Conservation (phyloP, 176 grass and related monocot species). For the Oryza meyeriana region DNA sequence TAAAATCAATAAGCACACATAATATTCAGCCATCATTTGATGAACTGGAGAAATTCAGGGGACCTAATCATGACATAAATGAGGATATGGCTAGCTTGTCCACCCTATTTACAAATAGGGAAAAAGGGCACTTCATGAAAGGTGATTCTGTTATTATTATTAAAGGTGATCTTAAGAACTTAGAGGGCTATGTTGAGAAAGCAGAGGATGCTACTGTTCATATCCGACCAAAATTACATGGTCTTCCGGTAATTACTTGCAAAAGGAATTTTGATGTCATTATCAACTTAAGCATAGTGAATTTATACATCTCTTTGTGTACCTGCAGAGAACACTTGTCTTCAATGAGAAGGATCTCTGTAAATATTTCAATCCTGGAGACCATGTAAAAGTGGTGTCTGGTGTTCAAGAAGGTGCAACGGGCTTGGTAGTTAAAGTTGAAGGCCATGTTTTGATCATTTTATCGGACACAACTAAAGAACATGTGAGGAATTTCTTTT, state of each 20-base stretch:
- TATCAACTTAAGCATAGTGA: neutral
- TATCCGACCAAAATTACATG: slow-evolving; percentile 55
- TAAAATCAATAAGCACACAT: slow-evolving; percentile 65
- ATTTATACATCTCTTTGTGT: slow-evolving; percentile 17
- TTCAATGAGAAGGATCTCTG: slow-evolving; percentile 72
- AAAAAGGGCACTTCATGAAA: slow-evolving; percentile 87
- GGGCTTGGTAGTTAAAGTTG: slow-evolving; percentile 82
- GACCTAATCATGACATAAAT: slow-evolving; percentile 65
- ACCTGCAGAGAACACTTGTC: slow-evolving; percentile 61
- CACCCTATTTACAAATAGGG: slow-evolving; percentile 76
- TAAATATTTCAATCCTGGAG: slow-evolving; percentile 80
- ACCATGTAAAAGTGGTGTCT: slow-evolving; percentile 85
- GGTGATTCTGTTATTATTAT: slow-evolving; percentile 81
- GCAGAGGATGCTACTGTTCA: slow-evolving; percentile 73
- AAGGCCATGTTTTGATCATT: slow-evolving; percentile 73
- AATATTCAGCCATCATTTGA: slow-evolving; percentile 72
- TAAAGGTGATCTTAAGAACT: slow-evolving; percentile 65
- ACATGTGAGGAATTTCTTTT: slow-evolving; percentile 53
- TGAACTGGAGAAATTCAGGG: slow-evolving; percentile 82
- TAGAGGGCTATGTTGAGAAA: slow-evolving; percentile 81
- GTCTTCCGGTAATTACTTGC: slow-evolving; percentile 54
- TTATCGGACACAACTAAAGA: slow-evolving; percentile 83
- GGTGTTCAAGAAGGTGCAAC: slow-evolving; percentile 66
- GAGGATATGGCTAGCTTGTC: slow-evolving; percentile 68
- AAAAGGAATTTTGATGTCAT: neutral